Evolutionary conservation across 176 grass and related monocot genomes (phyloP), one percentile per base, ranked within the genome.

Genomic region (Oryza nivara): DNA sequence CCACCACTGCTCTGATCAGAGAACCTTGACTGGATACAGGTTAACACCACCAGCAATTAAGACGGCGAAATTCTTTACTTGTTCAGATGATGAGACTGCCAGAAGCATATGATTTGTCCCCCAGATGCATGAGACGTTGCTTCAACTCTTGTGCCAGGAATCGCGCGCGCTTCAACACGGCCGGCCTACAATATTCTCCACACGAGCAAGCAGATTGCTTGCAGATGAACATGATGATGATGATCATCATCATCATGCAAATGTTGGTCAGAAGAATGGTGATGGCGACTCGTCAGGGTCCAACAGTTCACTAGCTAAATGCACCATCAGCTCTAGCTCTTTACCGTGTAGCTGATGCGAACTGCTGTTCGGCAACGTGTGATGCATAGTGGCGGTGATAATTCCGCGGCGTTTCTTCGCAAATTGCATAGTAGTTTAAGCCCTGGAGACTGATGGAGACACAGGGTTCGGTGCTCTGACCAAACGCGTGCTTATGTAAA

Each of bases 111-210:
- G 76, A 56, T 63, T 75, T 89, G 77, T 80, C 44, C 77, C 84
- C 76, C 82, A 56, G 2, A 76, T 44, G 43, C 43, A 44, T 5
- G 20, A 85, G 20, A 20, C 2, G 44, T 68, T 89, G 66, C 82
- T 89, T 89, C 72, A 71, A 65, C 73, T 77, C 73, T 38, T 82
- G 13, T 67, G 88, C 83, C 88, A 58, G 79, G 83, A 86, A 83
- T 73, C 56, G 68, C 74, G 79, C 38, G 68, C 74, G 79, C 38
- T 11, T 49, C 35, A 78, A 58, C 58, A 54, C 83, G 46, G 43
- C 83, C 83, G 45, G 43, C 77, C n/a, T 35, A 36, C 44, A 61
- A 73, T 86, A 86, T 86, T 48, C 60, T 22, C 40, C 83, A 25
- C 83, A 75, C 76, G 78, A 76, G 70, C 70, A 54, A 54, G 40